Conservation (phyloP, 306 rosid species). For the Biancaea sappan region DNA sequence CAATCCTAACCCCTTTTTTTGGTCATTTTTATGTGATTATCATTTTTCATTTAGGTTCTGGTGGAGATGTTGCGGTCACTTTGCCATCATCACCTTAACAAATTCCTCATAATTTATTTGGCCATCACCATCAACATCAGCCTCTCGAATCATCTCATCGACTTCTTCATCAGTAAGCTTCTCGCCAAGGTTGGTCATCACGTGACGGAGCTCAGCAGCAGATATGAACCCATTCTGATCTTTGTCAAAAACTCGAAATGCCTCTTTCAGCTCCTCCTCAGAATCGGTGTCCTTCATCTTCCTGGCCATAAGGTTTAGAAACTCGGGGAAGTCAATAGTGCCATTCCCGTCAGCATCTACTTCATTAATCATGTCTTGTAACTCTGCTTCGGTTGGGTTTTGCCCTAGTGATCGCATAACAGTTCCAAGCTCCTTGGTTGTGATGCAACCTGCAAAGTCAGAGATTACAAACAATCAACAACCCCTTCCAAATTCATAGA, state of each 20-base stretch:
- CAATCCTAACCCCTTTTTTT: constrained; percentile 29
- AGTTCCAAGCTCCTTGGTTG: constrained; percentile 89
- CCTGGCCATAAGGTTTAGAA: constrained; percentile 64
- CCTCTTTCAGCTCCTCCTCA: constrained; percentile 88
- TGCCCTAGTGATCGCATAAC: constrained; percentile 74
- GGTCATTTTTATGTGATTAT: constrained; percentile 4
- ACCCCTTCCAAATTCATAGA: not conserved
- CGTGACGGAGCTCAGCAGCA: constrained; percentile 90
- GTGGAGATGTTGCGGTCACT: constrained; percentile 37
- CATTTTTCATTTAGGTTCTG: constrained; percentile 24
- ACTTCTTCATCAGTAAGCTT: constrained; percentile 87
- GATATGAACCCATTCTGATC: constrained; percentile 89
- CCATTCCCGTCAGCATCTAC: constrained; percentile 67
- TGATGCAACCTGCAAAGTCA: constrained; percentile 69
- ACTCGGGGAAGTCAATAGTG: constrained; percentile 63
- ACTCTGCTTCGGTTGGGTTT: constrained; percentile 69
- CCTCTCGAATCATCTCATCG: constrained; percentile 85
- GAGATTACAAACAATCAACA: constrained; percentile 6
- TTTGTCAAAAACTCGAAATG: constrained; percentile 85
- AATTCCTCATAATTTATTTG: constrained; percentile 87
- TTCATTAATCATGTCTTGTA: constrained; percentile 68
- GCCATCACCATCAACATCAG: constrained; percentile 88
- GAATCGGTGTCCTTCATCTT: constrained; percentile 78
- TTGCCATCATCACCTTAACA: constrained; percentile 90
- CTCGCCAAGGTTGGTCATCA: constrained; percentile 91